These are phyloP conservation scores for Thelonectria rubi DNA, from an alignment of 2,329 filamentous ascomycete species.

Conservation along the genomic window DNA sequence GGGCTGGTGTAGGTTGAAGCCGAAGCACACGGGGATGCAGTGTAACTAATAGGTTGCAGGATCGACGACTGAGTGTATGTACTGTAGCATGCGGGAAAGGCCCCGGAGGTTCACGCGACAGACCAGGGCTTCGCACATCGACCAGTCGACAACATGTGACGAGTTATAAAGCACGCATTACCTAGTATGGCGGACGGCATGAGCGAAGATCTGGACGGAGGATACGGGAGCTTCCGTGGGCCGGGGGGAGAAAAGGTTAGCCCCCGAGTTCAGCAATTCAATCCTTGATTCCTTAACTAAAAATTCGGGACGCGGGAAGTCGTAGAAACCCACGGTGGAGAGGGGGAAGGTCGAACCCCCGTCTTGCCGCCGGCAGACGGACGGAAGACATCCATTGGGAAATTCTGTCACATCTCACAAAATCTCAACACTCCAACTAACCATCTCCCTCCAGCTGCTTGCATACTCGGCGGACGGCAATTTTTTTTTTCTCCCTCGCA, in stretches of 20 bases:
- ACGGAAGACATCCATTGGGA: neutral
- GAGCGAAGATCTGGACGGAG: neutral
- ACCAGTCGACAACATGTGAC: neutral
- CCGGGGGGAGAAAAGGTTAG: neutral
- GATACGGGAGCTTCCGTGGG: conserved; percentile 21
- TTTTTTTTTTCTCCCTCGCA: too few species aligned
- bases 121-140: too few species aligned
- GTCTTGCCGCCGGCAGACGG: conserved; percentile 33
- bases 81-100: neutral
- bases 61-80: neutral
- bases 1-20: neutral
- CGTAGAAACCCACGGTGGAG: conserved; percentile 24
- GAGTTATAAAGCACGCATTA: neutral
- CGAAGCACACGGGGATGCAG: neutral
- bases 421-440: neutral
- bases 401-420: conserved; percentile 33
- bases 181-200: neutral
- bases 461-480: neutral
- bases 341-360: neutral
- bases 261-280: conserved; percentile 2
- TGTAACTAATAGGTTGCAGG: neutral
- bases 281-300: too few species aligned
- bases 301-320: conserved; percentile 15
- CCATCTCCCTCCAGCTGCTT: conserved; percentile 2
- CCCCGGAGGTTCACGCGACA: neutral